Evolutionary conservation across 345 rosid genomes (phyloP).

Genomic region (Linum tenue): DNA sequence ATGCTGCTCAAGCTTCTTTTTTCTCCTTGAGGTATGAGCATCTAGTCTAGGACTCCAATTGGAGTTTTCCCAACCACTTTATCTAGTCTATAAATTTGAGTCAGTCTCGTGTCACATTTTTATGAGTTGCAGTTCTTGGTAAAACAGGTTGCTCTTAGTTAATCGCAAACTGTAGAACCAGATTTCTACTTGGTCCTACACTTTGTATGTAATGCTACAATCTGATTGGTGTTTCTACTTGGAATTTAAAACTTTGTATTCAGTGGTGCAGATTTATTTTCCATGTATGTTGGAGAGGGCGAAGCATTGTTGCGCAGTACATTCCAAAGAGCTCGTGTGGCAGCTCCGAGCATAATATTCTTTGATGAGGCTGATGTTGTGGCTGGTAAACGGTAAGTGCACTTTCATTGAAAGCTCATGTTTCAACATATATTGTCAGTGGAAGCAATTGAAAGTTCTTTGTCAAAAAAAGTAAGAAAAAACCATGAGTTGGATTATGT

Average conservation of each 20-base stretch:
- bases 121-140: neutral
- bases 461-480: too few relatives aligned
- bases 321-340: slow-evolving; percentile 83
- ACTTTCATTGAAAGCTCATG: slow-evolving; percentile 1
- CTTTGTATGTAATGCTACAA: neutral
- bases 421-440: neutral
- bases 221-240: neutral
- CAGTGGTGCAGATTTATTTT: slow-evolving; percentile 90
- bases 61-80: neutral
- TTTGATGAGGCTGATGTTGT: slow-evolving; percentile 90
- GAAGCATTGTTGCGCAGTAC: slow-evolving; percentile 82
- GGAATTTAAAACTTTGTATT: slow-evolving; percentile 8
- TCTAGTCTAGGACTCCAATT: neutral
- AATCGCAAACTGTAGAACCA: neutral
- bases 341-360: slow-evolving; percentile 89
- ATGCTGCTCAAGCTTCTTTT: slow-evolving; percentile 88
- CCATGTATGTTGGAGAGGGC: slow-evolving; percentile 99
- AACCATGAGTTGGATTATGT: neutral
- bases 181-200: neutral
- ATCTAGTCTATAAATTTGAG: neutral
- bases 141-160: neutral
- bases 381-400: slow-evolving; percentile 66
- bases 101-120: neutral
- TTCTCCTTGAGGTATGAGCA: slow-evolving; percentile 67
- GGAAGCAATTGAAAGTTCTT: neutral